These are phyloP conservation scores for Vigna hirtella DNA, from an alignment of 306 rosid species.

Conservation along the genomic window DNA sequence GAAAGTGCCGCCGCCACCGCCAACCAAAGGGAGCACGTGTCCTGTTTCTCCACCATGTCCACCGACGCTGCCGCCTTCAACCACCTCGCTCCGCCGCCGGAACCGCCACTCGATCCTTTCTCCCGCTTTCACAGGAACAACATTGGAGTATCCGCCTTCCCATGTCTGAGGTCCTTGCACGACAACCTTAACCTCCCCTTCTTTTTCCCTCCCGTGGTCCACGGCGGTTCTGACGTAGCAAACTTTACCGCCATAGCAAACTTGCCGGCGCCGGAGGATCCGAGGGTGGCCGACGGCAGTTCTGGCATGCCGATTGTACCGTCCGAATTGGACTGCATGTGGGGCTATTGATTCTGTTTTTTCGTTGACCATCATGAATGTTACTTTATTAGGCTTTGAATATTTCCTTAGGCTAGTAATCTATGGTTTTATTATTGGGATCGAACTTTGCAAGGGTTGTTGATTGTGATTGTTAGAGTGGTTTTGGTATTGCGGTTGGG, in stretches of 20 bases:
- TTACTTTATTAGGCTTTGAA: conserved; percentile 27
- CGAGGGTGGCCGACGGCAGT: conserved; percentile 37
- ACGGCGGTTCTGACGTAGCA: conserved; percentile 22
- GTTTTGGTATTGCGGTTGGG: conserved; percentile 25
- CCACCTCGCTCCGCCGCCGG: neutral
- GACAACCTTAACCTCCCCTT: conserved; percentile 80
- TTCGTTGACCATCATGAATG: conserved; percentile 15
- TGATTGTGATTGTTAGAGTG: neutral
- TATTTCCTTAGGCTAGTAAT: neutral
- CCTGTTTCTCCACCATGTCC: conserved; percentile 96
- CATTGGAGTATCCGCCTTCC: conserved; percentile 68
- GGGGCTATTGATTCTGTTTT: conserved; percentile 57
- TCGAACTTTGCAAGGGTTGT: neutral
- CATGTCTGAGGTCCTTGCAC: conserved; percentile 76
- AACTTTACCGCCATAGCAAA: conserved; percentile 20
- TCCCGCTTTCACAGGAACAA: conserved; percentile 47
- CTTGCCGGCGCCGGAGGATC: conserved; percentile 54
- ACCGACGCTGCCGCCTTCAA: conserved; percentile 18
- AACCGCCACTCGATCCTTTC: conserved; percentile 43
- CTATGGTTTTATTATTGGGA: neutral
- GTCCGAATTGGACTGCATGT: conserved; percentile 78
- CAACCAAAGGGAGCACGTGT: conserved; percentile 85
- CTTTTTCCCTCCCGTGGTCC: conserved; percentile 47
- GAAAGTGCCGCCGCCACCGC: conserved; percentile 56
- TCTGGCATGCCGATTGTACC: conserved; percentile 43